Evolutionary conservation across 306 rosid species (phyloP), one percentile per base, ranked within the genome.

Genomic region (Myrica gale): DNA sequence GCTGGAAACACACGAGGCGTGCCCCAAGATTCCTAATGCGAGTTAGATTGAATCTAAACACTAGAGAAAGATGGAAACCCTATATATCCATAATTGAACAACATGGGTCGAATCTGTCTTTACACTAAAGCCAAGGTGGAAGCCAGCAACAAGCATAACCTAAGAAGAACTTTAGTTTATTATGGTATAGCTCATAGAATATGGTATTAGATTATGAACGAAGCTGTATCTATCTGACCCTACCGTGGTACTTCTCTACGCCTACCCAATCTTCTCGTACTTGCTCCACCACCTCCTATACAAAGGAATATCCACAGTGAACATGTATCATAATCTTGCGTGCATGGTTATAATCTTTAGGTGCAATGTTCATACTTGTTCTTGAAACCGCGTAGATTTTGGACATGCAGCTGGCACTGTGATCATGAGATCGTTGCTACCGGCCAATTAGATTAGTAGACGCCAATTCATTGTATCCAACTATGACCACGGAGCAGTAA

Each of bases 51-150:
- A 85, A 80, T 75, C 76, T 71, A 82, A 63, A 80, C 46, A 5
- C 53, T 32, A 32, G 53, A 2, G 23, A 60, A 52, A 67, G 67
- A 16, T 3, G 6, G 20, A 63, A 39, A 39, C 61, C 53, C 19
- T 2, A 80, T 17, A 20, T 57, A 67, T 71, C 71, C 82, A 87
- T 87, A 81, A 84, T 88, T 79, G 88, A 82, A 83, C 82, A 90
- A 90, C 90, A 89, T 88, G 96, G 81, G 75, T 80, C 82, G 78
- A 88, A 65, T 76, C 93, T 88, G 95, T 89, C 91, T 80, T 77
- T 79, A 82, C 89, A 61, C 88, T 84, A 76, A 87, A 78, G 87
- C 92, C 96, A 84, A 90, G 82, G 89, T 79, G 88, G 83, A 81
- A 88, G 54, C 72, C 72, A 82, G 7, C 26, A 48, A 32, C 37